phyloP scores from a whole-genome alignment of 2,329 filamentous ascomycete species.

The Colletotrichum viniferum region DNA sequence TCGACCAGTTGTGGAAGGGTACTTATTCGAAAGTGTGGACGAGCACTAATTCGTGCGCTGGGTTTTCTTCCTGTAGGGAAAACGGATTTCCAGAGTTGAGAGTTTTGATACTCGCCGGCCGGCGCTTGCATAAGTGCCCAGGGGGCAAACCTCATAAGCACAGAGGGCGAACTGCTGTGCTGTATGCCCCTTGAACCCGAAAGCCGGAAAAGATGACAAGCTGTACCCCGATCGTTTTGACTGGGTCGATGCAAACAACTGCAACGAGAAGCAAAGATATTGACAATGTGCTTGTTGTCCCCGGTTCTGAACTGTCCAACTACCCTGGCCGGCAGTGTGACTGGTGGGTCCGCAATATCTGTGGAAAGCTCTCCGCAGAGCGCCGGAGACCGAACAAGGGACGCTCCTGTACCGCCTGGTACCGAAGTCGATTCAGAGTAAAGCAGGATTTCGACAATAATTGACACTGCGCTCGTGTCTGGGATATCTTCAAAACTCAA shows the following conservation, averaged over 20 bases:
- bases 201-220: not conserved
- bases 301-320: not conserved
- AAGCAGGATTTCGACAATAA: accelerated
- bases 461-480: not conserved
- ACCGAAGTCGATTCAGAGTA: not conserved
- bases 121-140: too few species aligned
- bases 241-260: accelerated
- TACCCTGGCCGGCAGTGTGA: not conserved
- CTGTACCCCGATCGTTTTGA: not conserved
- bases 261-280: not conserved
- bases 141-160: too few species aligned
- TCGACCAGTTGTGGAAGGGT: too few species aligned
- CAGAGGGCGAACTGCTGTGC: not conserved
- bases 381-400: not conserved
- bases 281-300: not conserved
- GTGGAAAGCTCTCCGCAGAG: not conserved
- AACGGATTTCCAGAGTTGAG: too few species aligned
- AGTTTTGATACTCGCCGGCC: too few species aligned
- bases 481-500: not conserved
- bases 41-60: too few species aligned
- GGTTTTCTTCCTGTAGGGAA: too few species aligned
- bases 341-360: not conserved
- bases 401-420: accelerated
- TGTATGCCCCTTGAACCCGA: not conserved
- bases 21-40: too few species aligned